A percentile compares a stretch with the other conserved stretches of the same genome.
Conservation (phyloP, 805 yeast genomes). For the Kazachstania psychrophila region DNA sequence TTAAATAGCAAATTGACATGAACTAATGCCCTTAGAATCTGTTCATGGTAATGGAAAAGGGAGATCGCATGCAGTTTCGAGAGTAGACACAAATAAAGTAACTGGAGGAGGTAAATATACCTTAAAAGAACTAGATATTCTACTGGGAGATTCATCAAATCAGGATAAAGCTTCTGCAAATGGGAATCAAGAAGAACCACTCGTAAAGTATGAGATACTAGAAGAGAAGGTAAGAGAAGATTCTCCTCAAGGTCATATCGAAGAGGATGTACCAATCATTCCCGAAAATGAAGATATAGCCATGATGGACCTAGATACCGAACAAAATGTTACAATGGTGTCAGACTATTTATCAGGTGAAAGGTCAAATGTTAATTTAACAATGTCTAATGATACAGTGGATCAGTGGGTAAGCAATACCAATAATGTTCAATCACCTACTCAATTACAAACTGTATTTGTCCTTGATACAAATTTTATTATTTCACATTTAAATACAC, state of each 20-base stretch:
- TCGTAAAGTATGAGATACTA: background rate
- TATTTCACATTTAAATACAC: slow-evolving; percentile 51
- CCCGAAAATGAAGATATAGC: slow-evolving; percentile 40
- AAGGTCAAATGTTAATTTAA: slow-evolving; percentile 12
- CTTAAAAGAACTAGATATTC: background rate
- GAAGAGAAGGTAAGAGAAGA: background rate
- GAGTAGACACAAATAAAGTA: no score
- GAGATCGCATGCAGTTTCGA: no score
- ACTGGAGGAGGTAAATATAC: slow-evolving; percentile 2
- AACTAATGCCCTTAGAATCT: slow-evolving; percentile 2
- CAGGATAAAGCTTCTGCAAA: no score
- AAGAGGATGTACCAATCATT: no score
- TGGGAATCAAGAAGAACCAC: background rate
- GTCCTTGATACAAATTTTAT: slow-evolving; percentile 81
- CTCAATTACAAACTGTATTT: slow-evolving; percentile 31
- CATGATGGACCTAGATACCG: slow-evolving; percentile 42
- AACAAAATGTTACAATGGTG: slow-evolving; percentile 35
- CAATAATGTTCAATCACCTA: background rate
- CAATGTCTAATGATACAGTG: background rate
- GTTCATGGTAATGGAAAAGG: background rate
- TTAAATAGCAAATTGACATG: background rate
- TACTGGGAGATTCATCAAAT: no score
- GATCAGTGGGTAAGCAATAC: background rate
- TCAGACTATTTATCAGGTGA: slow-evolving; percentile 33
- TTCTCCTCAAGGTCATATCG: background rate